Evolutionary conservation across 176 grass and related monocot genomes (phyloP), one percentile per base, ranked within the genome.

Genomic region (Avena eriantha): DNA sequence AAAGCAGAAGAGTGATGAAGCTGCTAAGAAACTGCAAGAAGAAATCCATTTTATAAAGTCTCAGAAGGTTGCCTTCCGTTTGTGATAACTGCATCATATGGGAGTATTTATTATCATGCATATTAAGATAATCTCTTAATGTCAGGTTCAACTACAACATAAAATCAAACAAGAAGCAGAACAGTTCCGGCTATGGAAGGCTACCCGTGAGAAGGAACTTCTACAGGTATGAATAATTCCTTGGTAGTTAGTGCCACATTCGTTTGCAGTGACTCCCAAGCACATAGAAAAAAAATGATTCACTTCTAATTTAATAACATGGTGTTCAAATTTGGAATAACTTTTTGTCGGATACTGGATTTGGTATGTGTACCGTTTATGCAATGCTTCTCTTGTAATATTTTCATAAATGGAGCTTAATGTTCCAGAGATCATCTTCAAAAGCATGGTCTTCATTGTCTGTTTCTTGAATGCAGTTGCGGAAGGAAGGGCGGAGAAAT

Each of bases 91-190:
- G 12, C 33, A 33, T 47, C 14, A 78, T 58, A 69, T 87, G 51
- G 56, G 14, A 49, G 1, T 71, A 29, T 34, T 75, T 31, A 5
- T 47, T 75, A 16, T 63, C 7, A 78, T 74, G 45, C 48, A 16
- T 51, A 33, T 59, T 81, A 65, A 56, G 49, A 19, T 21, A 78
- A 81, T 34, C 24, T 16, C 70, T 83, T 65, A 84, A n/a, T 90
- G 53, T 24, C 78, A 95, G 94, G 97, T 99, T 83, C 97, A 97
- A 89, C 76, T 99, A 79, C 94, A 97, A 68, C 90, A 99, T 84
- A 99, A 97, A 88, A 99, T 99, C 63, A 99, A 99, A 87, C 94
- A 99, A 93, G 97, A 99, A 86, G 90, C 92, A 54, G 97, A 96
- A 89, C 97, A 94, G 34, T 97, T 99, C 83, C 90, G 94, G 61